Evolutionary conservation across 371 early-diverging fungal genomes (phyloP).

Genomic region (Apophysomyces sp.): DNA sequence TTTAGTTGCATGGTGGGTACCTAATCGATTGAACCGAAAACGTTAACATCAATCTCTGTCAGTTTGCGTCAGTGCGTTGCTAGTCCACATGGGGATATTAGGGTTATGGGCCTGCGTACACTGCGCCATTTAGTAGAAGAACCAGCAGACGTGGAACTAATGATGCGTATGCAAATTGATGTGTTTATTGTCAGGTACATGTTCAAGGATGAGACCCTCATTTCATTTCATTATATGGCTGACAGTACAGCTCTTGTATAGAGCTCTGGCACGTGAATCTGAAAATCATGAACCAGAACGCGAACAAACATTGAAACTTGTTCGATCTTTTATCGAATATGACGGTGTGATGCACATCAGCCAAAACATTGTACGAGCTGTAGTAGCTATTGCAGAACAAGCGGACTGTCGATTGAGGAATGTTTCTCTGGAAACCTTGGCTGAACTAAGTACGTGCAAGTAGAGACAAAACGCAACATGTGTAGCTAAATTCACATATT

Average conservation of each 20-base stretch:
- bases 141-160: conserved; percentile 37
- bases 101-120: conserved; percentile 54
- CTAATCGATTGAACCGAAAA: not conserved
- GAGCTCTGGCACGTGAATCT: conserved; percentile 63
- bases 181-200: conserved; percentile 63
- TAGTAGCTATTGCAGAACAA: conserved; percentile 82
- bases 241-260: conserved; percentile 8
- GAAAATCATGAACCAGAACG: conserved; percentile 69
- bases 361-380: conserved; percentile 66
- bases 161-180: conserved; percentile 60
- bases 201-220: not conserved
- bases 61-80: conserved; percentile 58
- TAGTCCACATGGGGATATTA: conserved; percentile 51
- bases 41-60: not conserved
- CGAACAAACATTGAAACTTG: conserved; percentile 73
- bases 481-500: not conserved
- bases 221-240: not conserved
- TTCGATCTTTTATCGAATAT: conserved; percentile 67
- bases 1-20: conserved; percentile 31
- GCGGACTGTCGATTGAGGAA: conserved; percentile 72
- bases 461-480: not conserved
- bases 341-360: conserved; percentile 62
- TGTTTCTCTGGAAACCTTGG: conserved; percentile 75
- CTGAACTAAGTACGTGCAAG: conserved; percentile 65
- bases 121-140: conserved; percentile 53